Evolutionary conservation across 192 early-diverging fungal genomes (phyloP).

Genomic region (Coemansia sp.): DNA sequence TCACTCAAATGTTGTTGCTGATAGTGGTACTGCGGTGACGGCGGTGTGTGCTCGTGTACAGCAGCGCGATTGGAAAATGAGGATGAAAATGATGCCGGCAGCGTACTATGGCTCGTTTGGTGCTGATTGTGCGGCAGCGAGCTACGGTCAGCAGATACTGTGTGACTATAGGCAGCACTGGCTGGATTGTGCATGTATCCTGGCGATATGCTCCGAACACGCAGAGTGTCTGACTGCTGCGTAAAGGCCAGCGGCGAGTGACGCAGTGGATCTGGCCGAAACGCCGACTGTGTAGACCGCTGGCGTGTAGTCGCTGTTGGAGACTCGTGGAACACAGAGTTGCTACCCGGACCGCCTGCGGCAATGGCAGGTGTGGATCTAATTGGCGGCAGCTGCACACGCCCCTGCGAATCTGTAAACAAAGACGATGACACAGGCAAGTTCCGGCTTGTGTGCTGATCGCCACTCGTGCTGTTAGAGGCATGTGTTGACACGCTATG

Average conservation of each 20-base stretch:
- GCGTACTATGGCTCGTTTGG: not conserved
- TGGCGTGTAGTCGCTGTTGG: not conserved
- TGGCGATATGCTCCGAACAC: conserved; percentile 12
- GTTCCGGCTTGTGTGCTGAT: not conserved
- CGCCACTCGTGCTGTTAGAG: conserved; percentile 1
- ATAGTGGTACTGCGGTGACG: not conserved
- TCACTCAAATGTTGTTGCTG: conserved; percentile 4
- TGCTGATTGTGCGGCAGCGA: conserved; percentile 1
- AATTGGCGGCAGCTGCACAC: conserved; percentile 46
- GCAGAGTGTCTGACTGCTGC: not conserved
- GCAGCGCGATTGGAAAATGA: not conserved
- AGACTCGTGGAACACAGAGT: not conserved
- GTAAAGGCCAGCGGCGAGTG: conserved; percentile 7
- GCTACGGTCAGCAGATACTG: conserved; percentile 9
- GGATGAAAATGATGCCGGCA: conserved; percentile 2
- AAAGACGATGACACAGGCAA: conserved; percentile 10
- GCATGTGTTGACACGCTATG: conserved; percentile 9
- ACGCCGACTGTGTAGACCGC: not conserved
- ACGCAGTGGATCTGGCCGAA: not conserved
- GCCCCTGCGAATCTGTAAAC: conserved; percentile 35
- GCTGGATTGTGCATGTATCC: conserved; percentile 3
- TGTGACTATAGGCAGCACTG: conserved; percentile 2
- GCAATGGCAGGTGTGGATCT: conserved; percentile 17
- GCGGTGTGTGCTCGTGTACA: conserved; percentile 1
- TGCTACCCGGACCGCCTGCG: not conserved